Evolutionary conservation across 164 flowering plant genomes (phyloP).

Genomic region (Tetrastigma voinierianum): DNA sequence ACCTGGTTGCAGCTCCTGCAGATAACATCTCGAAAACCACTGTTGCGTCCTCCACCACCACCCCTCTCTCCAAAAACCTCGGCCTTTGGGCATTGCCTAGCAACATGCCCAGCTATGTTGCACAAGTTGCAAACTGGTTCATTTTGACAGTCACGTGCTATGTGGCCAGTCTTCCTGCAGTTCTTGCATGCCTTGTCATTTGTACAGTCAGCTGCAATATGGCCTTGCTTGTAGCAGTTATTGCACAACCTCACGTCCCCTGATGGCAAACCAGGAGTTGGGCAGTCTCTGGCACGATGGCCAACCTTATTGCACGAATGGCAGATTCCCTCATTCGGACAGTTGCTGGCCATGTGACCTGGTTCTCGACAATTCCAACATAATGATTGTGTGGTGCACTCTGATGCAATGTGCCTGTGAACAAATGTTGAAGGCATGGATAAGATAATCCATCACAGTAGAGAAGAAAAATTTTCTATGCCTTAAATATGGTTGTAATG

Average conservation of each 20-base stretch:
- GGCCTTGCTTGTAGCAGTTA: conserved; percentile 59
- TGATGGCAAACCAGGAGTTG: conserved; percentile 28
- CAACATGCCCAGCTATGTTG: conserved; percentile 20
- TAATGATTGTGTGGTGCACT: conserved; percentile 50
- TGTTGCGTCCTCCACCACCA: conserved; percentile 10
- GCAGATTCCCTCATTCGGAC: conserved; percentile 59
- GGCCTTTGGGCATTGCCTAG: conserved; percentile 5
- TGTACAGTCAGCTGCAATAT: conserved; percentile 47
- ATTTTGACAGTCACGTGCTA: conserved; percentile 56
- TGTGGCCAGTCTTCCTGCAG: conserved; percentile 55
- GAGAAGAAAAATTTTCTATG: too few relatives aligned
- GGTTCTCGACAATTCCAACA: conserved; percentile 72
- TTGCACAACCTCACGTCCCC: conserved; percentile 46
- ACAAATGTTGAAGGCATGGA: background rate
- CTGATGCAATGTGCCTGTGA: conserved; percentile 62
- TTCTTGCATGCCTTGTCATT: conserved; percentile 60
- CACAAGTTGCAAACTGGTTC: conserved; percentile 67
- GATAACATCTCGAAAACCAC: conserved; percentile 36
- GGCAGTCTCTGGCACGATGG: conserved; percentile 47
- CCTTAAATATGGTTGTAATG: too few relatives aligned
- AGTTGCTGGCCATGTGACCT: conserved; percentile 59
- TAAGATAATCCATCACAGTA: background rate
- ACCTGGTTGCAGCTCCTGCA: conserved; percentile 51
- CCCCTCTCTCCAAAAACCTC: background rate
- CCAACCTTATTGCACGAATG: conserved; percentile 62